A percentile compares a stretch with the other conserved stretches of the same genome.
Conservation (phyloP, 306 rosid species). For the Adenanthera pavonina region DNA sequence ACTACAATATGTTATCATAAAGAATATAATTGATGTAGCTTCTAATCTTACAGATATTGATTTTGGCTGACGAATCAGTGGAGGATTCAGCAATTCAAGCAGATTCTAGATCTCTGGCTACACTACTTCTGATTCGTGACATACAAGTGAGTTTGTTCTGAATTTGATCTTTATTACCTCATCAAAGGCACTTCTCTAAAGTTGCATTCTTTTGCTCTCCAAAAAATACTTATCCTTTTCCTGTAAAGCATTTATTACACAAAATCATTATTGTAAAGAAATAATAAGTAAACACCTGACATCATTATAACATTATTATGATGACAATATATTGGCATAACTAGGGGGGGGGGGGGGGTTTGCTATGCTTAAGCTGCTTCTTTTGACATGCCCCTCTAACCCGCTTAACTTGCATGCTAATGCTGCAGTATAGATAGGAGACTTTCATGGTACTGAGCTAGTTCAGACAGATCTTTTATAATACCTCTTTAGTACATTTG, state of each 20-base stretch:
- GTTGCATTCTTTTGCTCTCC: background rate
- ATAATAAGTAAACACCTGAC: slow-evolving; percentile 31
- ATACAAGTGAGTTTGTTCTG: slow-evolving; percentile 66
- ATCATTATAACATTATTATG: background rate
- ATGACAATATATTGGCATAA: slow-evolving; percentile 22
- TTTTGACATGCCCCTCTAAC: slow-evolving; percentile 3
- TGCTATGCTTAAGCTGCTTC: background rate
- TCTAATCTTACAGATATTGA: slow-evolving; percentile 65
- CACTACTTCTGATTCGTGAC: slow-evolving; percentile 86
- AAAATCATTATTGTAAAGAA: slow-evolving; percentile 12
- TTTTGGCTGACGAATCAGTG: slow-evolving; percentile 93
- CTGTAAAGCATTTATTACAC: slow-evolving; percentile 27
- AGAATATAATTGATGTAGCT: slow-evolving; percentile 37
- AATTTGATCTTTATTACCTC: slow-evolving; percentile 27
- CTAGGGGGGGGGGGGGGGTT: background rate
- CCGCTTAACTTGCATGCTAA: slow-evolving; percentile 3
- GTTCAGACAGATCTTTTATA: slow-evolving; percentile 1
- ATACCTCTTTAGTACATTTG: background rate
- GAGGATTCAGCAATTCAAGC: slow-evolving; percentile 98
- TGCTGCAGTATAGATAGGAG: slow-evolving; percentile 9
- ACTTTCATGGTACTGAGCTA: background rate
- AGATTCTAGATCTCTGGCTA: slow-evolving; percentile 97
- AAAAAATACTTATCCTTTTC: slow-evolving; percentile 15
- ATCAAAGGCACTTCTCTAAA: slow-evolving; percentile 5
- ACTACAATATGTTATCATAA: slow-evolving; percentile 7